phyloP scores from a whole-genome alignment of 1,284 basidiomycete genomes.

The Chalciporus piperatoides region DNA sequence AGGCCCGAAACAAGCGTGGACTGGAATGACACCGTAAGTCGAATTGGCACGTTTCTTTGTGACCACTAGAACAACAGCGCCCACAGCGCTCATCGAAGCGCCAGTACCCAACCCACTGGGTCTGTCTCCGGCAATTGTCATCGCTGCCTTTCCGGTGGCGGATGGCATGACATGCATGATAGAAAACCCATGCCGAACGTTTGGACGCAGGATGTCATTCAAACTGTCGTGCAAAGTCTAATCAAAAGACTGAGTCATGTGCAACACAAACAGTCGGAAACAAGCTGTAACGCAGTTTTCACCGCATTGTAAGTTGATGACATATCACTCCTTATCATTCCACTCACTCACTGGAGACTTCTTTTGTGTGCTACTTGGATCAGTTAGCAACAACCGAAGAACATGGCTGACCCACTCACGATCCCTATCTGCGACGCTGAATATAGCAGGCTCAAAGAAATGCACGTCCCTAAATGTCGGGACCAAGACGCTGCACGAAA shows the following conservation, averaged over 20 bases:
- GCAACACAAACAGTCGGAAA: background rate
- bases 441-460: constrained; percentile 16
- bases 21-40: background rate
- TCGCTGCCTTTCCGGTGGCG: no score
- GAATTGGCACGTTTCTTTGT: no score
- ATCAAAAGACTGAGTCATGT: background rate
- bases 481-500: background rate
- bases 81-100: no score
- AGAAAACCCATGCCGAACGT: background rate
- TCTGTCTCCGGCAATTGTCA: no score
- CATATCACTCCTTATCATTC: background rate
- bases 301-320: background rate
- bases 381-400: no score
- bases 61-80: no score
- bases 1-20: background rate
- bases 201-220: background rate
- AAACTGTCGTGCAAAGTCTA: background rate
- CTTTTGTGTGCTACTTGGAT: no score
- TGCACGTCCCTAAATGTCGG: background rate
- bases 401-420: no score
- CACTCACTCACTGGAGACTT: background rate
- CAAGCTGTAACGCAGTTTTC: background rate
- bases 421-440: background rate
- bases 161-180: background rate
- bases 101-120: no score